These are phyloP conservation scores for Rhizophlyctis rosea DNA, from an alignment of 192 early-diverging fungal genomes.

Conservation along the genomic window DNA sequence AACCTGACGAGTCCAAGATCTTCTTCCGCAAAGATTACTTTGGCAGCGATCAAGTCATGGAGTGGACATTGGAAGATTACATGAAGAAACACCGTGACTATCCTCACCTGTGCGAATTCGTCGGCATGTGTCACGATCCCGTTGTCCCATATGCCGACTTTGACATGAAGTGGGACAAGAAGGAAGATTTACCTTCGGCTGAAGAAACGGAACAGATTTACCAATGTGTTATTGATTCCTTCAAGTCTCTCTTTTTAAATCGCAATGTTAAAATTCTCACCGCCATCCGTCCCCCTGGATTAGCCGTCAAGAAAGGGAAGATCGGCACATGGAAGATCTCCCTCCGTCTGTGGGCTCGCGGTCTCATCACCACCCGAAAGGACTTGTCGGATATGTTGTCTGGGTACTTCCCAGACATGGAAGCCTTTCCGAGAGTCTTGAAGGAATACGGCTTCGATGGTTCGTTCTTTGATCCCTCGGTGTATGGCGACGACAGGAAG, in stretches of 20 bases:
- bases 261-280: not conserved
- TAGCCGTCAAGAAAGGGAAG: not conserved
- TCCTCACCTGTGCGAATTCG: constrained; percentile 1
- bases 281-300: not conserved
- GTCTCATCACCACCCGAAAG: not conserved
- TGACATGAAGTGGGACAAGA: not conserved
- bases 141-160: not conserved
- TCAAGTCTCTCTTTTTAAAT: not conserved
- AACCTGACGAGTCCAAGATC: not conserved
- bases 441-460: too few relatives aligned
- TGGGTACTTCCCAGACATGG: too few relatives aligned
- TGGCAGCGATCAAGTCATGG: constrained; percentile 1
- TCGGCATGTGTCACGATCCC: not conserved
- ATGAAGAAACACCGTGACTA: not conserved
- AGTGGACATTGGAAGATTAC: constrained; percentile 1
- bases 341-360: not conserved
- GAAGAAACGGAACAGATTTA: constrained; percentile 1
- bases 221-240: not conserved
- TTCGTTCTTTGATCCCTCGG: not conserved
- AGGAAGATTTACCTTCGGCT: not conserved
- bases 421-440: too few relatives aligned
- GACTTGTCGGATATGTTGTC: not conserved
- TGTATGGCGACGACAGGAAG: not conserved
- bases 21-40: constrained; percentile 3
- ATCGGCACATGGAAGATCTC: constrained; percentile 1